Base-by-base conservation (phyloP, 2,329 filamentous ascomycete genomes). In the Diaporthe helianthi region DNA sequence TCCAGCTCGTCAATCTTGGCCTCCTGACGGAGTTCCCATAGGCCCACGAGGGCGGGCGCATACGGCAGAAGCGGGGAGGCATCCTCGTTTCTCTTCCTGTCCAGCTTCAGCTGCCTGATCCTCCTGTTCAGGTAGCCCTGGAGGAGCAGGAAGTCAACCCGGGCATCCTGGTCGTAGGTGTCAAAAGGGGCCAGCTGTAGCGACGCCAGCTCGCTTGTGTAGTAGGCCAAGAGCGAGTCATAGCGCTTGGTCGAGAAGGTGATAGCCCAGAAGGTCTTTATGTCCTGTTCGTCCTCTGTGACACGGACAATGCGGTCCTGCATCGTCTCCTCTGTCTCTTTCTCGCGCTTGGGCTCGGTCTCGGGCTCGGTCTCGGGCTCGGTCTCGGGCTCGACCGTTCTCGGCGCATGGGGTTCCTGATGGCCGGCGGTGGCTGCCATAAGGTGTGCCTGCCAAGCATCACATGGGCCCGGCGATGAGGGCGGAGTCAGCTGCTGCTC, bases 191-290 rank as follows among this genome's bases (percentile, higher is more conserved):
- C 72, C 2, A 73, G 68, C 6, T 75, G 73, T 12, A 86, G 75
- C 8, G 73, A 75, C 1, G 75, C 73, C 0, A 86, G 78, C 69
- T 87, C 82, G 0, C 80, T 72, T 0, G 74, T 66, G 70, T 82
- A 83, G 73, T 82, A 88, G 15, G 74, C 69, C 1, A 77, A 70
- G 0, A 88, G 73, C 1, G 80, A 79, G 5, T 76, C 60, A 58
- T 79, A 77, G 0, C 85, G 80, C 1, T 74, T 76, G 0, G 77
- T 73, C 0, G 86, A 86, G 47, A 83, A 79, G 0, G 76, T 76
- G 70, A 87, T 81, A 63, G 81, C 83, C 76, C 86, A 86, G 73
- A 85, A 87, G 1, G 75, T 76, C 10, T 80, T 75, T 2, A 88
- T 76, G n/a, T 86, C 82, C 9, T 76, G 71, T 2, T 86, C 70